Conservation (phyloP, 2,329 filamentous ascomycete species). For the Talaromyces atroroseus region DNA sequence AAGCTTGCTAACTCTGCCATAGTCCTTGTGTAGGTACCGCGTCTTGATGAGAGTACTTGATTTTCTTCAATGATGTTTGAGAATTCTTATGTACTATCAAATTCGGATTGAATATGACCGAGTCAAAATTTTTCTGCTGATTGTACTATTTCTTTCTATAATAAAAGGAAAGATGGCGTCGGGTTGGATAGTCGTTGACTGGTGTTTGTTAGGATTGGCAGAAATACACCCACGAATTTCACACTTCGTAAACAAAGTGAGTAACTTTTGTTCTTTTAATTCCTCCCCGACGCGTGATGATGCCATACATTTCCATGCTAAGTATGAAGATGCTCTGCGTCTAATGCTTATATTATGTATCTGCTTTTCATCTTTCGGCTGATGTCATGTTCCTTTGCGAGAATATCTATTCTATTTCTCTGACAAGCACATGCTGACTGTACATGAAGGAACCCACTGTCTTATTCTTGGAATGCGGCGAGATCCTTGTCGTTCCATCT, state of each 20-base stretch:
- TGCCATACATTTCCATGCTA: slow-evolving; percentile 57
- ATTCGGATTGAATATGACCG: slow-evolving; percentile 41
- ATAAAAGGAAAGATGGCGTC: too few species aligned
- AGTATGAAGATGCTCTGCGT: slow-evolving; percentile 51
- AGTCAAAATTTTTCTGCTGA: slow-evolving; percentile 12
- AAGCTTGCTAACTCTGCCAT: slow-evolving; percentile 22
- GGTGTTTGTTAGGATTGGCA: neutral
- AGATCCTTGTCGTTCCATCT: slow-evolving; percentile 45
- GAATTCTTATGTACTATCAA: slow-evolving; percentile 43
- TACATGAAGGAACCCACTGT: slow-evolving; percentile 9
- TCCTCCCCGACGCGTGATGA: slow-evolving; percentile 43
- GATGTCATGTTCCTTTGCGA: slow-evolving; percentile 32
- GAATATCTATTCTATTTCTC: slow-evolving; percentile 17
- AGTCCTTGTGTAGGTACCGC: neutral
- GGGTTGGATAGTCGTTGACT: neutral
- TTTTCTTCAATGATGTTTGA: slow-evolving; percentile 36
- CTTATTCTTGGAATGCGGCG: slow-evolving; percentile 38
- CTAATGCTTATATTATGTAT: slow-evolving; percentile 39
- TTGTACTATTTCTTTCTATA: neutral
- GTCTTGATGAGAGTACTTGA: neutral
- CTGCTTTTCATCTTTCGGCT: slow-evolving; percentile 63
- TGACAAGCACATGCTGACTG: slow-evolving; percentile 15
- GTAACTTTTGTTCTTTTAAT: neutral
- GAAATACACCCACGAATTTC: too few species aligned
- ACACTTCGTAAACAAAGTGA: neutral